Evolutionary conservation across 2,329 filamentous ascomycete genomes (phyloP).

Genomic region (Drechslerella stenobrocha): DNA sequence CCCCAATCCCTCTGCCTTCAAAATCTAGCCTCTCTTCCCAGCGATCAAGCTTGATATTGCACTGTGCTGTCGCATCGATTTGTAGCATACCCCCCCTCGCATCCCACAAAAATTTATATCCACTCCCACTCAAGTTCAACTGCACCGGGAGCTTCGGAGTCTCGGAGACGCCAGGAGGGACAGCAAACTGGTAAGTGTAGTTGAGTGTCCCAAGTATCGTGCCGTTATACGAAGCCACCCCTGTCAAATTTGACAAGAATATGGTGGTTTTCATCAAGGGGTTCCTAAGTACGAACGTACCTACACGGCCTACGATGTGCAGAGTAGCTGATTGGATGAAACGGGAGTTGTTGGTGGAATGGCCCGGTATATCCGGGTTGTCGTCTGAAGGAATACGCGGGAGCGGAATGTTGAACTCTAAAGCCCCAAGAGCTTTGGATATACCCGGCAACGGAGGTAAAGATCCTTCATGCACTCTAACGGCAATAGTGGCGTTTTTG

Average conservation of each 20-base stretch:
- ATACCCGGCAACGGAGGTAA: conserved; percentile 74
- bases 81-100: conserved; percentile 79
- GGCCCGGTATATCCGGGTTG: conserved; percentile 54
- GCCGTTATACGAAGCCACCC: conserved; percentile 81
- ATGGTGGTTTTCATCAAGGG: conserved; percentile 74
- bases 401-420: conserved; percentile 72
- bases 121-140: conserved; percentile 75
- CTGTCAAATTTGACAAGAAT: conserved; percentile 77
- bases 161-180: conserved; percentile 69
- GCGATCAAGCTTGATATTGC: conserved; percentile 72
- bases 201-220: conserved; percentile 77
- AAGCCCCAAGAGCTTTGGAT: conserved; percentile 70
- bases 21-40: conserved; percentile 59
- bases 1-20: conserved; percentile 69
- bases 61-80: conserved; percentile 74
- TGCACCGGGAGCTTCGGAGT: conserved; percentile 80
- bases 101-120: conserved; percentile 76
- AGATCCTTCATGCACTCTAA: conserved; percentile 71
- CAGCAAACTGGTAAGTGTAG: conserved; percentile 73
- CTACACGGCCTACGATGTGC: conserved; percentile 83
- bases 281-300: conserved; percentile 79
- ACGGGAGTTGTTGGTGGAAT: conserved; percentile 54
- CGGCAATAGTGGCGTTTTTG: conserved; percentile 76
- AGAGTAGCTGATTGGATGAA: conserved; percentile 87
- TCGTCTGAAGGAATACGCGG: conserved; percentile 65